These are phyloP conservation scores for Simplicillium sp. DNA, from an alignment of 2,329 filamentous ascomycete species.

Conservation along the genomic window DNA sequence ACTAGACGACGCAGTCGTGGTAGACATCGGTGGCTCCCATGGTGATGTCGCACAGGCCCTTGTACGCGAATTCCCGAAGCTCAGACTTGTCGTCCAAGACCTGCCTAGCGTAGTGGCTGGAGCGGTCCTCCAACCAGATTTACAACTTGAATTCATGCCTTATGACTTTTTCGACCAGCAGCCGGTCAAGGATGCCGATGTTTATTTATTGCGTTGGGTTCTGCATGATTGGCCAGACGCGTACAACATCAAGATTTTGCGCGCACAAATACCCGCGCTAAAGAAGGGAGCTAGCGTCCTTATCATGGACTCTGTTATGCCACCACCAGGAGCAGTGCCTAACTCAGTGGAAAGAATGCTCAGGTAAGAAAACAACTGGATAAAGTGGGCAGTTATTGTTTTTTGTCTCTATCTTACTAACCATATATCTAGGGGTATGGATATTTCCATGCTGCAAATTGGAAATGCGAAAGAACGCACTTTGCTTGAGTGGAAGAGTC, in stretches of 20 bases:
- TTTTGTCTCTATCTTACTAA: too few relatives aligned
- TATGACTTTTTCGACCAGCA: conserved; percentile 44
- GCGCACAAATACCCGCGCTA: conserved; percentile 1
- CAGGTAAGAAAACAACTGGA: too few relatives aligned
- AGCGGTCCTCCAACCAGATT: not conserved
- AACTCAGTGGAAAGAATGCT: not conserved
- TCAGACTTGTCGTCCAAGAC: conserved; percentile 6
- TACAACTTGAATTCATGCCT: conserved; percentile 15
- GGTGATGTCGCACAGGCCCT: conserved; percentile 3
- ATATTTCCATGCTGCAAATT: not conserved
- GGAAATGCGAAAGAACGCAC: not conserved
- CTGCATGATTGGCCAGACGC: conserved; percentile 1
- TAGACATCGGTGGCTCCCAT: conserved; percentile 7
- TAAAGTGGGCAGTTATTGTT: too few relatives aligned
- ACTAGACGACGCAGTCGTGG: conserved; percentile 4
- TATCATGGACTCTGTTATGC: conserved; percentile 1
- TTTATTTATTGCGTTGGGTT: conserved; percentile 7
- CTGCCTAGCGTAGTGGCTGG: not conserved
- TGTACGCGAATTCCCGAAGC: conserved; percentile 3
- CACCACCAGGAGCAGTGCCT: not conserved
- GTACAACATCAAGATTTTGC: conserved; percentile 1
- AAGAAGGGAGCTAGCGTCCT: conserved; percentile 1
- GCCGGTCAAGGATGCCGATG: conserved; percentile 33
- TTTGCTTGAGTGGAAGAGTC: not conserved
- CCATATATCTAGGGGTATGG: not conserved